Conservation (phyloP, 2,329 filamentous ascomycete species). For the Neoascochyta sp. region DNA sequence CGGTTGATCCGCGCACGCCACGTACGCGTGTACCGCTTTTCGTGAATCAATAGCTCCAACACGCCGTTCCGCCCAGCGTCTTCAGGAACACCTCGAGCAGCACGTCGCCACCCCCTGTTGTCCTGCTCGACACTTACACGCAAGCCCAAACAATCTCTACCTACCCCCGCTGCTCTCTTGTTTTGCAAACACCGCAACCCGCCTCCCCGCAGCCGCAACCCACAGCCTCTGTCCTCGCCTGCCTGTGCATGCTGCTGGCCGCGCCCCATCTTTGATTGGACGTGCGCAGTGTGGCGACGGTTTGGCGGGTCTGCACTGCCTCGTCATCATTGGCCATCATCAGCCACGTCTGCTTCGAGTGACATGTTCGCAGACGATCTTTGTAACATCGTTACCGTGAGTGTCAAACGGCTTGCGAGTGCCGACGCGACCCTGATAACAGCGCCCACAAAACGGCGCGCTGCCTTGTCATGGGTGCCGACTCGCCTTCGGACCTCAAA, state of each 20-base stretch:
- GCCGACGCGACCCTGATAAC: too few relatives aligned
- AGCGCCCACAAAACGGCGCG: too few relatives aligned
- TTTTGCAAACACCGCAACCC: too few relatives aligned
- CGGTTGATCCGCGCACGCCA: conserved; percentile 6
- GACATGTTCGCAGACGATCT: conserved; percentile 5
- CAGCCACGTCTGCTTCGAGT: conserved; percentile 3
- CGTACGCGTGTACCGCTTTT: conserved; percentile 8
- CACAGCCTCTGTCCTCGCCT: too few relatives aligned
- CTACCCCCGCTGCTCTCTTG: too few relatives aligned
- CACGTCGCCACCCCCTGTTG: conserved; percentile 5
- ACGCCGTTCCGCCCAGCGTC: conserved; percentile 2
- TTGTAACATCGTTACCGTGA: conserved; percentile 10
- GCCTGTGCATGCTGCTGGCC: too few relatives aligned
- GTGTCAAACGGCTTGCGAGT: conserved; percentile 8
- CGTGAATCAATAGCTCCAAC: conserved; percentile 6
- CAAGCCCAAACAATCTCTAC: too few relatives aligned
- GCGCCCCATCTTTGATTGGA: conserved; percentile 3
- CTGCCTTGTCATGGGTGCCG: too few relatives aligned
- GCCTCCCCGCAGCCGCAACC: too few relatives aligned
- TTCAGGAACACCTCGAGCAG: conserved; percentile 4
- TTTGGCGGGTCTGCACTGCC: conserved; percentile 3
- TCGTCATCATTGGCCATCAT: conserved; percentile 7
- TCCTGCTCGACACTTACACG: conserved; percentile 1
- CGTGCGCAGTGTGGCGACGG: conserved; percentile 7
- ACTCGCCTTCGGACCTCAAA: too few relatives aligned